phyloP scores from a whole-genome alignment of 2,329 filamentous ascomycete species.

The Diaporthe destruens region DNA sequence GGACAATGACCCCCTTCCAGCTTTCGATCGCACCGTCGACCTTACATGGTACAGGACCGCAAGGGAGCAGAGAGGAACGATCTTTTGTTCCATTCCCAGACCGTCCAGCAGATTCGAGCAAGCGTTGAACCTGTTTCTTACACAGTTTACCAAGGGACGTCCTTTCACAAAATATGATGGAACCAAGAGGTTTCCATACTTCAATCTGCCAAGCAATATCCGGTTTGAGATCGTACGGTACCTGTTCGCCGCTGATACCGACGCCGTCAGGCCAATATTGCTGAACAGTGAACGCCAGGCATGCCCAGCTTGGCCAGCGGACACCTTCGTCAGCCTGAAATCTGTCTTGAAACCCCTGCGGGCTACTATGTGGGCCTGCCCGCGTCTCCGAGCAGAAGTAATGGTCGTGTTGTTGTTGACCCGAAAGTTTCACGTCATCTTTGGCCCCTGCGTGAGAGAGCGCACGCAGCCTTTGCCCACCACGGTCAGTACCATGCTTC shows the following conservation, averaged over 20 bases:
- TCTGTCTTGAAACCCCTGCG: constrained; percentile 46
- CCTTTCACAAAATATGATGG: constrained; percentile 11
- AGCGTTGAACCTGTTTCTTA: constrained; percentile 26
- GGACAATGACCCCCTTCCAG: constrained; percentile 46
- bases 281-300: constrained; percentile 50
- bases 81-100: constrained; percentile 23
- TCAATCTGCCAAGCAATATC: constrained; percentile 44
- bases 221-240: constrained; percentile 45
- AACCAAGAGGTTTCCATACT: constrained; percentile 42
- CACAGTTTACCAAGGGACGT: constrained; percentile 29
- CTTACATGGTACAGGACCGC: constrained; percentile 41
- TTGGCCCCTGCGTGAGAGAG: constrained; percentile 53
- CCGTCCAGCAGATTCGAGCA: constrained; percentile 40
- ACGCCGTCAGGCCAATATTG: constrained; percentile 44
- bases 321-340: constrained; percentile 51
- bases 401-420: constrained; percentile 52
- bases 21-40: constrained; percentile 45
- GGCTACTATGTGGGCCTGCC: constrained; percentile 50
- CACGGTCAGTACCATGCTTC: not conserved
- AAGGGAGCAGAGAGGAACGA: constrained; percentile 10
- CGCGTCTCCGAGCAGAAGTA: constrained; percentile 54
- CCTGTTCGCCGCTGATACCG: constrained; percentile 41
- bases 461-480: constrained; percentile 52
- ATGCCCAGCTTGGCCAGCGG: constrained; percentile 51
- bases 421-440: constrained; percentile 54